Conservation (phyloP, 139 green algal species). For the Closterium sp. region DNA sequence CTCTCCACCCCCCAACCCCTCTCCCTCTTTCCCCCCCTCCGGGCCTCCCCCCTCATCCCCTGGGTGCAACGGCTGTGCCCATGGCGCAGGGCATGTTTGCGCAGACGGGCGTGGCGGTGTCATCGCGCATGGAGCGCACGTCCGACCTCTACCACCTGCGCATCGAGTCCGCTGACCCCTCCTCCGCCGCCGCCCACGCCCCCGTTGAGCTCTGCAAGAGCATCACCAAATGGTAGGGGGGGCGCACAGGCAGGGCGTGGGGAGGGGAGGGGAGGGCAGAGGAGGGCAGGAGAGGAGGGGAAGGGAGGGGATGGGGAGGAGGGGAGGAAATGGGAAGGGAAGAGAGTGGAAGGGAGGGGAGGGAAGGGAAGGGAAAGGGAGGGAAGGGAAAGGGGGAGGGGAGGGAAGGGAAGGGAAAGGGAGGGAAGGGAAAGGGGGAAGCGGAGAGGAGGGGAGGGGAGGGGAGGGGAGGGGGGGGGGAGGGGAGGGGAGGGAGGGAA, state of each 20-base stretch:
- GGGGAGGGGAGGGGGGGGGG: too few relatives aligned
- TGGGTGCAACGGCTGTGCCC: too few relatives aligned
- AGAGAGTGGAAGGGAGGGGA: background rate
- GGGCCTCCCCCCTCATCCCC: background rate
- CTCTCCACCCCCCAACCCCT: background rate
- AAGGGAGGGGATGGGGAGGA: too few relatives aligned
- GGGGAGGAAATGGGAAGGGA: background rate
- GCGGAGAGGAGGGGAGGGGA: too few relatives aligned
- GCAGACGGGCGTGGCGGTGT: conserved; percentile 40
- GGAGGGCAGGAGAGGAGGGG: too few relatives aligned
- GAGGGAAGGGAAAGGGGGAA: too few relatives aligned
- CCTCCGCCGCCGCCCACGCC: conserved; percentile 16
- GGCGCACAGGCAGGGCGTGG: too few relatives aligned
- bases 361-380: too few relatives aligned
- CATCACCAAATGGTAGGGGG: conserved; percentile 28
- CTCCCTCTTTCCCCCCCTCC: background rate
- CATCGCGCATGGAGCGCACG: conserved; percentile 37
- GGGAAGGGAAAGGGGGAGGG: too few relatives aligned
- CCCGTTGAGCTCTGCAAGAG: conserved; percentile 44
- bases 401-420: too few relatives aligned
- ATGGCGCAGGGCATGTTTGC: conserved; percentile 28
- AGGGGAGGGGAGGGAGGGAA: too few relatives aligned
- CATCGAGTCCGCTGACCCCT: conserved; percentile 41
- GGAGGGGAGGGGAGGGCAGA: too few relatives aligned
- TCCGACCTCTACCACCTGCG: conserved; percentile 41